Percentiles rank a stretch among this genome's conserved stretches.
phyloP scores from a whole-genome alignment of 192 early-diverging fungal genomes.

The Entophlyctis luteolus region DNA sequence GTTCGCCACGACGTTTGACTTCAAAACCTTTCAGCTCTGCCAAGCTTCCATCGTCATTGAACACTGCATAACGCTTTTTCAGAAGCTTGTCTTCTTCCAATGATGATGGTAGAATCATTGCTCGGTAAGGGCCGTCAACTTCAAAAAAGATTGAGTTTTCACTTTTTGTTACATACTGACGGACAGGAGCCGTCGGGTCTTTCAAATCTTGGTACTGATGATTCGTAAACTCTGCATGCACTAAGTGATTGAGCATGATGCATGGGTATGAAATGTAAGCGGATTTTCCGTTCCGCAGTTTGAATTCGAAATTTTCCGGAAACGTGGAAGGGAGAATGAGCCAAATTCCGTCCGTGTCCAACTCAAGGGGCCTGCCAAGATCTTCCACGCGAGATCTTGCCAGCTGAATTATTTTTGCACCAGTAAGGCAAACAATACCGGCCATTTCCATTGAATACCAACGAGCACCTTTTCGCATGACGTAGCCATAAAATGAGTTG shows the following conservation, averaged over 20 bases:
- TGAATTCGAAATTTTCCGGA: constrained; percentile 89
- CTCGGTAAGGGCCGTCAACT: constrained; percentile 96
- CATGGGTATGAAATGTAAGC: constrained; percentile 93
- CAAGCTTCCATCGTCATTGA: constrained; percentile 87
- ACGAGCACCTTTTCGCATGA: constrained; percentile 96
- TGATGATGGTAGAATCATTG: constrained; percentile 95
- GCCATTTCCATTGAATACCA: constrained; percentile 99
- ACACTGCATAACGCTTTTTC: constrained; percentile 98
- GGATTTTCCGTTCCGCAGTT: constrained; percentile 71
- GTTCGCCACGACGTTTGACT: constrained; percentile 95
- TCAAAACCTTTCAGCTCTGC: constrained; percentile 99
- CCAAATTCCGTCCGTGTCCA: constrained; percentile 99
- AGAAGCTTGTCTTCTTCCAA: constrained; percentile 92
- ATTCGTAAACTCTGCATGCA: constrained; percentile 94
- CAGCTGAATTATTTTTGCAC: constrained; percentile 94
- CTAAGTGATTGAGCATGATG: constrained; percentile 96
- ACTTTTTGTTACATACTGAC: constrained; percentile 59
- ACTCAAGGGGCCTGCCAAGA: constrained; percentile 87
- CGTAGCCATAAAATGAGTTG: constrained; percentile 97
- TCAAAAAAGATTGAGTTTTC: constrained; percentile 99
- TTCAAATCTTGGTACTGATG: constrained; percentile 82
- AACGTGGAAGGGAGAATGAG: constrained; percentile 89
- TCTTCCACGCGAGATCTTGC: constrained; percentile 88
- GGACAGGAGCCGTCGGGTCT: constrained; percentile 34
- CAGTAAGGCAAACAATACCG: constrained; percentile 95